Percentiles rank a stretch among this genome's conserved stretches.
Conservation (phyloP, 148 eudicot species). For the Agrostemma githago region DNA sequence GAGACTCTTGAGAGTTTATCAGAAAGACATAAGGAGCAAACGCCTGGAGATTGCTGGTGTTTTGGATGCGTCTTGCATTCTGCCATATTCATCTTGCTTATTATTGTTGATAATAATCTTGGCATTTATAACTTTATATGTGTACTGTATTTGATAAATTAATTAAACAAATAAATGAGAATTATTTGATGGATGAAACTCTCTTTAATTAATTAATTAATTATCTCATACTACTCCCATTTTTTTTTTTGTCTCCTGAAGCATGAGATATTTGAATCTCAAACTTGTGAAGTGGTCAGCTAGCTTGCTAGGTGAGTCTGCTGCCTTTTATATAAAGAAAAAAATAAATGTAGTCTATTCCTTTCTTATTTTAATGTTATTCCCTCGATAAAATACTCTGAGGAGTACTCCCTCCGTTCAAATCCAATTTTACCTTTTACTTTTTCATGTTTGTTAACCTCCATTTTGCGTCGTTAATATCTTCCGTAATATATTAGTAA, state of each 20-base stretch:
- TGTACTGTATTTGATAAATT: not conserved
- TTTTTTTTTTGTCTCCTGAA: not conserved
- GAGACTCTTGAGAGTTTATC: constrained; percentile 53
- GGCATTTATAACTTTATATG: not conserved
- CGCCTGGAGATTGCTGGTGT: constrained; percentile 78
- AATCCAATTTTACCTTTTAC: no score
- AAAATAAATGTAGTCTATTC: not conserved
- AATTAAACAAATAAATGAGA: no score
- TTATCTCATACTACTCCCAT: no score
- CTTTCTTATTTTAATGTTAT: no score
- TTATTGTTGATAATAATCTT: constrained; percentile 8
- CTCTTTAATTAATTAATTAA: not conserved
- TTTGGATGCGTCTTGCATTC: constrained; percentile 79
- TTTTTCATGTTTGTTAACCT: constrained; percentile 14
- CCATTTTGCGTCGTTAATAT: not conserved
- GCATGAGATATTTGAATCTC: constrained; percentile 10
- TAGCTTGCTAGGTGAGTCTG: not conserved
- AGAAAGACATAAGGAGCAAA: constrained; percentile 66
- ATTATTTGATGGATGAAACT: not conserved
- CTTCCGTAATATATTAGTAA: no score
- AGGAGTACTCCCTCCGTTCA: no score
- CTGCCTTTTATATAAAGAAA: constrained; percentile 9
- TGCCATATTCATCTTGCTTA: not conserved
- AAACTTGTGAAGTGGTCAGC: not conserved
- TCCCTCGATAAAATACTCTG: no score